A percentile compares a stretch with the other conserved stretches of the same genome.
Conservation (phyloP, 192 early-diverging fungal genomes). For the Coemansia aciculifera region DNA sequence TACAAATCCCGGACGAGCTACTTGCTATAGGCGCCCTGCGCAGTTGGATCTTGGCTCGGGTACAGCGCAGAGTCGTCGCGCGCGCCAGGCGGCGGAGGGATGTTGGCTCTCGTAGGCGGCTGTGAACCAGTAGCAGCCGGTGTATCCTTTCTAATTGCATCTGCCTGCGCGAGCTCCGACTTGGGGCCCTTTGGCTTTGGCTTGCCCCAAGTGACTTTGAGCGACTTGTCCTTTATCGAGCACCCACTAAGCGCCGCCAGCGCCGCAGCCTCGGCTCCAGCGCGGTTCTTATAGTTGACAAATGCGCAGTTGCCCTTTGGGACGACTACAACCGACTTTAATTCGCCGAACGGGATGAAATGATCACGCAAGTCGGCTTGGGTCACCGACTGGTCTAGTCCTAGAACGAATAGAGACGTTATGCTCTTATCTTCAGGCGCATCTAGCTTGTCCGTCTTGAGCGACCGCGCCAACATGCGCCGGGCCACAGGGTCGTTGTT, state of each 20-base stretch:
- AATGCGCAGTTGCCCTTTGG: conserved; percentile 85
- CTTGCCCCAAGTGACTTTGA: conserved; percentile 85
- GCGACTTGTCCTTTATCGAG: conserved; percentile 66
- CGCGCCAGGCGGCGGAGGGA: conserved; percentile 28
- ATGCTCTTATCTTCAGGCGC: conserved; percentile 81
- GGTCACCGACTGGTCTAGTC: conserved; percentile 69
- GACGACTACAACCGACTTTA: conserved; percentile 82
- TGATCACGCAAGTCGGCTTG: conserved; percentile 68
- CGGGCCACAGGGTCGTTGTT: conserved; percentile 92
- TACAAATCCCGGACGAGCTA: neutral
- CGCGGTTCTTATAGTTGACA: conserved; percentile 80
- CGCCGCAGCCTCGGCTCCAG: conserved; percentile 84
- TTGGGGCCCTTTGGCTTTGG: conserved; percentile 70
- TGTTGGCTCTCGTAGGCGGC: conserved; percentile 22
- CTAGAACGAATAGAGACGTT: conserved; percentile 84
- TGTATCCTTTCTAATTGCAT: neutral
- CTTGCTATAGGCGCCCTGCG: conserved; percentile 44
- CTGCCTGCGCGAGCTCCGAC: conserved; percentile 43
- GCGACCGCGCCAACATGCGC: conserved; percentile 71
- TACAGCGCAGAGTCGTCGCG: conserved; percentile 30
- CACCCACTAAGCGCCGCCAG: conserved; percentile 68
- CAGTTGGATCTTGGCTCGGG: conserved; percentile 62
- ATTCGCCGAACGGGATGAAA: conserved; percentile 86
- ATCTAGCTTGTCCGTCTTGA: conserved; percentile 42
- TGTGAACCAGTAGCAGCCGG: conserved; percentile 11